Percentiles rank a stretch among this genome's conserved stretches.
Conservation (phyloP, 2,329 filamentous ascomycete genomes). For the Microsporum ferrugineum region DNA sequence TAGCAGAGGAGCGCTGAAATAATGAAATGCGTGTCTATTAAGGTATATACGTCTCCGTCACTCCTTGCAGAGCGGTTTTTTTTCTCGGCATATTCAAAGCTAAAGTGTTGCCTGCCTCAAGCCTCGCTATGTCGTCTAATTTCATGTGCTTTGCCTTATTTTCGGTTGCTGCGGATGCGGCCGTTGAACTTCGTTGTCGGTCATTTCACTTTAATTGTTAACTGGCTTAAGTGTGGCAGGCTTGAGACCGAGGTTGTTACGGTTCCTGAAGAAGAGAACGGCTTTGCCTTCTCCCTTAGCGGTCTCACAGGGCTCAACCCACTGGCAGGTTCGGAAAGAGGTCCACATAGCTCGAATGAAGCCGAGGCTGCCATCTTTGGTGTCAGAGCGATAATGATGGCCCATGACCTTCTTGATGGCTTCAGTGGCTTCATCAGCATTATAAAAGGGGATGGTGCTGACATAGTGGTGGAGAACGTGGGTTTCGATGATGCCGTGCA, state of each 20-base stretch:
- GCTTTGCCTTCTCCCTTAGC: conserved; percentile 70
- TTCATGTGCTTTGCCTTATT: not conserved
- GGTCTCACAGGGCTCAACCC: conserved; percentile 83
- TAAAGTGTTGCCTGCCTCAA: not conserved
- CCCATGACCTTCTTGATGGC: conserved; percentile 95
- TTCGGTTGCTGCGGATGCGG: not conserved
- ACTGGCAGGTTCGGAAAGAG: conserved; percentile 80
- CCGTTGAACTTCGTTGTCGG: not conserved
- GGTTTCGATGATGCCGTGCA: conserved; percentile 95
- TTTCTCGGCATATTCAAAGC: not conserved
- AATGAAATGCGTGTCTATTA: not conserved
- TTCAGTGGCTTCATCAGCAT: conserved; percentile 87
- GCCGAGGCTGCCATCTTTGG: conserved; percentile 61
- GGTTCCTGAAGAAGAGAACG: conserved; percentile 90
- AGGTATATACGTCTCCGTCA: not conserved
- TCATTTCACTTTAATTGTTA: not conserved
- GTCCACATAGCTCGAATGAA: conserved; percentile 78
- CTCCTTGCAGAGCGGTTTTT: not conserved
- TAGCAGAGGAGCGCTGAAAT: not conserved
- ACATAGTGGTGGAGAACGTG: conserved; percentile 98
- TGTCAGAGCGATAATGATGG: conserved; percentile 80
- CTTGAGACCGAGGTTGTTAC: conserved; percentile 61
- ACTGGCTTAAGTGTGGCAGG: conserved; percentile 7
- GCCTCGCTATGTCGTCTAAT: not conserved
- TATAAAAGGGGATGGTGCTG: conserved; percentile 90